Evolutionary conservation across 2,329 filamentous ascomycete genomes (phyloP).

Genomic region (Pseudogymnoascus sp.): DNA sequence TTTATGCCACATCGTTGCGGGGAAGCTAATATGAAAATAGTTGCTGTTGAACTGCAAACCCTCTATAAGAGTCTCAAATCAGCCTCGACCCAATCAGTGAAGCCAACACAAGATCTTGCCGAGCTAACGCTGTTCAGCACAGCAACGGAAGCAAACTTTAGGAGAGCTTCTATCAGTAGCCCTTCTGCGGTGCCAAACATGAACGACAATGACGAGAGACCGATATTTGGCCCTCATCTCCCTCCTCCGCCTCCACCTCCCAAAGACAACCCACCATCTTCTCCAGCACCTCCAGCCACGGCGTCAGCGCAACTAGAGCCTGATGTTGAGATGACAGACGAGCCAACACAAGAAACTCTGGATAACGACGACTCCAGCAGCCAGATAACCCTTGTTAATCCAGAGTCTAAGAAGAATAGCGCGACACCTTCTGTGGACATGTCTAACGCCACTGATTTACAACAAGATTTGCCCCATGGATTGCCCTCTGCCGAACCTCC

Average conservation of each 20-base stretch:
- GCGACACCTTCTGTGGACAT: slow-evolving; percentile 14
- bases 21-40: slow-evolving; percentile 35
- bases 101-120: slow-evolving; percentile 67
- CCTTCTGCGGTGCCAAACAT: slow-evolving; percentile 22
- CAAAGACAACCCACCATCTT: slow-evolving; percentile 20
- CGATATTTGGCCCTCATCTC: slow-evolving; percentile 2
- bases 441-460: neutral
- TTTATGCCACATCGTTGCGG: neutral
- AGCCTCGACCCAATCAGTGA: slow-evolving; percentile 52
- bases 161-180: slow-evolving; percentile 37
- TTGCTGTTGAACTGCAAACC: slow-evolving; percentile 61
- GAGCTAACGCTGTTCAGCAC: slow-evolving; percentile 64
- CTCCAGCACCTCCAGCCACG: slow-evolving; percentile 14
- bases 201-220: neutral
- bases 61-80: slow-evolving; percentile 65
- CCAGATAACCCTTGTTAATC: slow-evolving; percentile 33
- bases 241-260: neutral
- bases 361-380: slow-evolving; percentile 28
- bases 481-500: neutral
- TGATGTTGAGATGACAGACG: slow-evolving; percentile 29
- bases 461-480: neutral
- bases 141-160: slow-evolving; percentile 43
- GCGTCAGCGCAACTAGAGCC: slow-evolving; percentile 14
- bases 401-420: slow-evolving; percentile 16
- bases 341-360: slow-evolving; percentile 20